Evolutionary conservation across 495 filamentous ascomycete genomes (phyloP).

Genomic region (Xylaria palmicola): DNA sequence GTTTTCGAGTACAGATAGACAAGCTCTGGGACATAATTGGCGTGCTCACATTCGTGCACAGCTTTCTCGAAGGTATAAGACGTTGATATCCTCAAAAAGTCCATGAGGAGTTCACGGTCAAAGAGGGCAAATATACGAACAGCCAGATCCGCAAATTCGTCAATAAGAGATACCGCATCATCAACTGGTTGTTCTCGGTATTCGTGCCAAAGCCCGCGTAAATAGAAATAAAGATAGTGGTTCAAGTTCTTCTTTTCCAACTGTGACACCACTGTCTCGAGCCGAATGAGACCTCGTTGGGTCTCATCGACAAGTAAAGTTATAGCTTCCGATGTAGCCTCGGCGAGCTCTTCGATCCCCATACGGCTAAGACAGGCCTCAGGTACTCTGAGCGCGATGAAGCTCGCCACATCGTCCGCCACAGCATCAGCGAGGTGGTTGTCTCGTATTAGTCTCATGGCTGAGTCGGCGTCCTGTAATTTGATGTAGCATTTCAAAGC

Average conservation of each 20-base stretch:
- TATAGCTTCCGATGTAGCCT: conserved; percentile 76
- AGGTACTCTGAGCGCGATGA: conserved; percentile 82
- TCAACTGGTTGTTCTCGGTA: conserved; percentile 44
- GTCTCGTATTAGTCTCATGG: conserved; percentile 79
- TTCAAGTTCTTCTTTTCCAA: conserved; percentile 54
- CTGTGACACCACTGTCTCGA: conserved; percentile 73
- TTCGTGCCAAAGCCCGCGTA: conserved; percentile 77
- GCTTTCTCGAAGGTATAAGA: conserved; percentile 83
- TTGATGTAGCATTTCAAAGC: conserved; percentile 86
- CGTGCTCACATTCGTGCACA: conserved; percentile 71
- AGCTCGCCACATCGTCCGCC: conserved; percentile 81
- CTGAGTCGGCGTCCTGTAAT: conserved; percentile 85
- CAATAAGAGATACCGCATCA: conserved; percentile 75
- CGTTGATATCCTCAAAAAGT: conserved; percentile 80
- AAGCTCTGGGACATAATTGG: conserved; percentile 80
- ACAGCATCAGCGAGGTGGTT: conserved; percentile 83
- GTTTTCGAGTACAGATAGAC: conserved; percentile 94
- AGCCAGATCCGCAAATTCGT: conserved; percentile 80
- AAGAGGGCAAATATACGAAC: conserved; percentile 83
- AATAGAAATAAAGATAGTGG: conserved; percentile 89
- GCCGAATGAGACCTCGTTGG: conserved; percentile 78
- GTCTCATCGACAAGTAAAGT: conserved; percentile 87
- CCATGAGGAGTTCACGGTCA: conserved; percentile 75
- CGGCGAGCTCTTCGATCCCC: conserved; percentile 67
- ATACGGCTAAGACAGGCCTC: conserved; percentile 67